These are phyloP conservation scores for Datisca glomerata DNA, from an alignment of 306 rosid species.

Conservation along the genomic window DNA sequence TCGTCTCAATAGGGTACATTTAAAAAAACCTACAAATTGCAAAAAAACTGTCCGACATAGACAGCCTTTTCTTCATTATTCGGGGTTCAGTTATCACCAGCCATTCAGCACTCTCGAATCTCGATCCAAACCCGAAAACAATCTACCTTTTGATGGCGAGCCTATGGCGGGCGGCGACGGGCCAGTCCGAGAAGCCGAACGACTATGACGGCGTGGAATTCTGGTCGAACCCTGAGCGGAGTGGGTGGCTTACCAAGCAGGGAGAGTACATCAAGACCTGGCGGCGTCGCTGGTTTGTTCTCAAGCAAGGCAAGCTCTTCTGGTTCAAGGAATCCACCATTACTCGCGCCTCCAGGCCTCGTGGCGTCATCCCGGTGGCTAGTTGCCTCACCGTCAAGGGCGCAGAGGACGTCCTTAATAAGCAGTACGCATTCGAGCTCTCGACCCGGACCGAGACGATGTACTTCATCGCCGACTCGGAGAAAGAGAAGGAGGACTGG, in stretches of 20 bases:
- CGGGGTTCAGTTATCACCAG: too few relatives aligned
- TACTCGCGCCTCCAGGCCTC: conserved; percentile 10
- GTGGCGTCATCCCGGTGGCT: conserved; percentile 34
- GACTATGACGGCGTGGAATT: conserved; percentile 22
- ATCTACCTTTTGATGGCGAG: conserved; percentile 7
- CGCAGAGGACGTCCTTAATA: conserved; percentile 40
- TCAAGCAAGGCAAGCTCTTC: conserved; percentile 29
- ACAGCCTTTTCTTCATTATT: too few relatives aligned
- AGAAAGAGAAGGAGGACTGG: conserved; percentile 50
- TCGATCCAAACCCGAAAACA: neutral
- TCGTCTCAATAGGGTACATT: too few relatives aligned
- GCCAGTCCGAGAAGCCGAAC: conserved; percentile 8
- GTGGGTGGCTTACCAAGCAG: conserved; percentile 24
- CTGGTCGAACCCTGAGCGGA: conserved; percentile 23
- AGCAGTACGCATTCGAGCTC: conserved; percentile 38
- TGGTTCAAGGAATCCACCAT: conserved; percentile 22
- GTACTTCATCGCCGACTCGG: conserved; percentile 51
- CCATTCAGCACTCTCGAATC: neutral
- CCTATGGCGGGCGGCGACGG: conserved; percentile 25
- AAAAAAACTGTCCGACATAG: too few relatives aligned
- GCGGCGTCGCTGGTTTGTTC: conserved; percentile 34
- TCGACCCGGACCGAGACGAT: conserved; percentile 40
- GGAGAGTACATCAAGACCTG: conserved; percentile 31
- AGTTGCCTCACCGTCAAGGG: conserved; percentile 43
- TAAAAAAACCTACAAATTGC: too few relatives aligned